Evolutionary conservation across 2,329 filamentous ascomycete genomes (phyloP).

Genomic region (Curvularia sp.): DNA sequence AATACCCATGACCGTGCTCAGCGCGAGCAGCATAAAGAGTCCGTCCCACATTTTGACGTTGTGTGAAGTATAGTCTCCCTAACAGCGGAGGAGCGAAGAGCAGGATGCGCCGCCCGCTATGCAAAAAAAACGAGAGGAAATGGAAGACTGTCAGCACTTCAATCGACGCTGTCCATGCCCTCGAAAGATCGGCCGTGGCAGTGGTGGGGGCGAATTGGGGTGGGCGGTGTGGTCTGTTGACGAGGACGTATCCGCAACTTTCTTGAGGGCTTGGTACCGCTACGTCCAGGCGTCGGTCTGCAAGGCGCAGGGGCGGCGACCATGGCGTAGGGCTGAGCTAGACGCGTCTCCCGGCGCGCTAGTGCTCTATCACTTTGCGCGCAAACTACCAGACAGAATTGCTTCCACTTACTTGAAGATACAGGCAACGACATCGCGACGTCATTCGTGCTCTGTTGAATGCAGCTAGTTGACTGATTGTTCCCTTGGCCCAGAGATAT

Average conservation of each 20-base stretch:
- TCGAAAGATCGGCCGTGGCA: constrained; percentile 10
- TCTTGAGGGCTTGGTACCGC: constrained; percentile 11
- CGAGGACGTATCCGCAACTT: constrained; percentile 22
- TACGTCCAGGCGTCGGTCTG: constrained; percentile 8
- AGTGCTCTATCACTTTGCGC: constrained; percentile 26
- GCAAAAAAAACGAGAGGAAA: constrained; percentile 18
- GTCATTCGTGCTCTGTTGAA: background rate
- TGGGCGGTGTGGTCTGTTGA: constrained; percentile 11
- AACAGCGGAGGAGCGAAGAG: constrained; percentile 15
- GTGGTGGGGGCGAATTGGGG: constrained; percentile 4
- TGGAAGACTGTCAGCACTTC: constrained; percentile 16
- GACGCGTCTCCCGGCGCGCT: constrained; percentile 34
- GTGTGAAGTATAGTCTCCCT: constrained; percentile 22
- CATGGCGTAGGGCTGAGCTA: constrained; percentile 34
- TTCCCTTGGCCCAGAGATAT: background rate
- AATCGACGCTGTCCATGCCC: constrained; percentile 31
- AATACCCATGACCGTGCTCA: constrained; percentile 71
- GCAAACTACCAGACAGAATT: constrained; percentile 4
- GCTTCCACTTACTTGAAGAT: constrained; percentile 1
- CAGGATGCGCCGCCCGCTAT: constrained; percentile 27
- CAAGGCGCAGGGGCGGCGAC: constrained; percentile 20
- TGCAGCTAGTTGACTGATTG: background rate
- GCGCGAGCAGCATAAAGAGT: constrained; percentile 68
- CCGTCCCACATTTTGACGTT: constrained; percentile 63
- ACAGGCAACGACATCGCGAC: background rate